phyloP scores from a whole-genome alignment of 495 filamentous ascomycete species.

The Bombardia bombarda region DNA sequence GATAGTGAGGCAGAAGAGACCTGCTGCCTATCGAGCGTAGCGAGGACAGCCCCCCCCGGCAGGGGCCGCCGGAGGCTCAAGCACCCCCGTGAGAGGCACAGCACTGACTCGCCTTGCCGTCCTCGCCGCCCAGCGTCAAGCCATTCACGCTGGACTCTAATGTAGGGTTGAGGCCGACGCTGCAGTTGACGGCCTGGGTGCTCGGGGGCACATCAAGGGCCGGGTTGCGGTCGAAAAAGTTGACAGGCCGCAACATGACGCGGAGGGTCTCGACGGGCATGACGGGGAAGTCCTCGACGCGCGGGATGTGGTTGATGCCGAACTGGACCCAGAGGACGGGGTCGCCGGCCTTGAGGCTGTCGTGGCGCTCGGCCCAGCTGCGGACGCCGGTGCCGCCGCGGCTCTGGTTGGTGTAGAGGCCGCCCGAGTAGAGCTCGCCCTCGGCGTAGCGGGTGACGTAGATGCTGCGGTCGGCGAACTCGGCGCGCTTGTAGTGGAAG shows the following conservation, averaged over 20 bases:
- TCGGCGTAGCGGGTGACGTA: conserved; percentile 77
- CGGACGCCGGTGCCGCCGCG: conserved; percentile 19
- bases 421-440: conserved; percentile 72
- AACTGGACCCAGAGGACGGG: conserved; percentile 56
- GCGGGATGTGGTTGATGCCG: conserved; percentile 52
- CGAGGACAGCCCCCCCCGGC: too few relatives aligned
- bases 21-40: too few relatives aligned
- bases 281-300: conserved; percentile 55
- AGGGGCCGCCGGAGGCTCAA: too few relatives aligned
- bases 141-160: not conserved
- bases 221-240: conserved; percentile 70
- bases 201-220: conserved; percentile 65
- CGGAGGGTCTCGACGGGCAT: conserved; percentile 34
- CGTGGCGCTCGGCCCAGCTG: conserved; percentile 15
- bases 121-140: conserved; percentile 1
- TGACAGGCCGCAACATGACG: conserved; percentile 57
- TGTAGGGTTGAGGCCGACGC: conserved; percentile 16
- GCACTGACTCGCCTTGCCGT: not conserved
- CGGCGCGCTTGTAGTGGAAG: conserved; percentile 65
- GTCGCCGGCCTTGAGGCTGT: conserved; percentile 12
- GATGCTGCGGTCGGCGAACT: conserved; percentile 75
- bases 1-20: too few relatives aligned
- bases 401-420: conserved; percentile 78
- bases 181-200: conserved; percentile 44
- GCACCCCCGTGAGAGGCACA: conserved; percentile 1